Evolutionary conservation across 257 asterid species (phyloP).

Genomic region (Gardenia jasminoides): DNA sequence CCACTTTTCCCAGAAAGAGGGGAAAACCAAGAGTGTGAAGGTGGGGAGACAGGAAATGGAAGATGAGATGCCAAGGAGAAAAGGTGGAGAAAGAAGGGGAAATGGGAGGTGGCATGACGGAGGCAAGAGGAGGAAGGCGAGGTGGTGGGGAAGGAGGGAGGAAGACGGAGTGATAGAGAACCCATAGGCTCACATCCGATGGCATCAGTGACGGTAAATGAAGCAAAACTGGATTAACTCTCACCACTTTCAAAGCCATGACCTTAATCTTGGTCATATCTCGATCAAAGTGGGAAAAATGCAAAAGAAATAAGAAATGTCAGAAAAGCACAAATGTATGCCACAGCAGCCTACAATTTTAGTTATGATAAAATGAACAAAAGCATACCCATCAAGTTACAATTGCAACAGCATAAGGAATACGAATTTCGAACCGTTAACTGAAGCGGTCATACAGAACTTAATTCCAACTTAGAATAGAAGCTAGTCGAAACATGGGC

Average conservation of each 20-base stretch:
- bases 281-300: background rate
- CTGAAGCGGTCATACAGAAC: conserved; percentile 4
- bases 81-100: no score
- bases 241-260: no score
- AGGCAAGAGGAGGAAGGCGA: background rate
- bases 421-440: background rate
- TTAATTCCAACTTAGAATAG: background rate
- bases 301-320: background rate
- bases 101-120: no score
- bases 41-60: no score
- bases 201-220: background rate
- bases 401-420: background rate
- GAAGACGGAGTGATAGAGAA: no score
- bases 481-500: background rate
- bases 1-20: no score
- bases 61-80: no score
- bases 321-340: background rate
- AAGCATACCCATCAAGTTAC: background rate
- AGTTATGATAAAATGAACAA: background rate
- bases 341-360: background rate
- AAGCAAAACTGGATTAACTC: background rate
- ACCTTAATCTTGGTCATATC: background rate
- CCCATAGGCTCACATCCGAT: background rate
- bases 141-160: no score
- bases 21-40: background rate